A percentile compares a stretch with the other conserved stretches of the same genome.
phyloP scores from a whole-genome alignment of 345 rosid species.

The Linum trigynum region DNA sequence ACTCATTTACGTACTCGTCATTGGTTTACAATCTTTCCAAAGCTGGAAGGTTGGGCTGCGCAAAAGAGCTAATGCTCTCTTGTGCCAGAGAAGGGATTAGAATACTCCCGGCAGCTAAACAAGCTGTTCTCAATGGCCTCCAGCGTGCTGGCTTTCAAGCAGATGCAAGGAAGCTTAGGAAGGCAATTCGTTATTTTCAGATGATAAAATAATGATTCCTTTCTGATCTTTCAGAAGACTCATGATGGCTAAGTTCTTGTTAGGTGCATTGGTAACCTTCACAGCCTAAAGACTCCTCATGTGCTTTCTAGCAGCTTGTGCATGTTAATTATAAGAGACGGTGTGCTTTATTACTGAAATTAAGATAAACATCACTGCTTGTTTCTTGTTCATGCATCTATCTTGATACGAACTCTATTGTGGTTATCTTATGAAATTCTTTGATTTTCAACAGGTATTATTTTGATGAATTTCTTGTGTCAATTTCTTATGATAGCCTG shows the following conservation, averaged over 20 bases:
- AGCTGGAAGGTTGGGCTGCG: conserved; percentile 45
- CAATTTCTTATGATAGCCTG: too few relatives aligned
- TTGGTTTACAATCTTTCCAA: conserved; percentile 77
- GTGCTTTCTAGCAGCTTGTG: background rate
- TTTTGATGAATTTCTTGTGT: too few relatives aligned
- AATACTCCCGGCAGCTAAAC: conserved; percentile 54
- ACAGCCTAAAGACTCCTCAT: background rate
- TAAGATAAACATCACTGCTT: too few relatives aligned
- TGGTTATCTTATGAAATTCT: too few relatives aligned
- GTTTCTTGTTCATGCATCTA: background rate
- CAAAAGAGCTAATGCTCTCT: conserved; percentile 56
- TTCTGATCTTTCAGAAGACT: background rate
- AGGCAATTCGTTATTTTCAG: conserved; percentile 40
- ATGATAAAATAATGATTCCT: conserved; percentile 23
- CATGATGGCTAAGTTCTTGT: background rate
- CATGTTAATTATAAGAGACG: too few relatives aligned
- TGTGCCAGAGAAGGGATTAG: conserved; percentile 52
- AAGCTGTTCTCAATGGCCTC: conserved; percentile 61
- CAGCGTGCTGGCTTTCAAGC: conserved; percentile 37
- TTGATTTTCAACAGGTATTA: too few relatives aligned
- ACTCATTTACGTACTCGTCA: conserved; percentile 66
- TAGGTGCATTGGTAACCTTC: background rate
- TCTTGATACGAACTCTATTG: too few relatives aligned
- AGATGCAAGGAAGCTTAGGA: conserved; percentile 49
- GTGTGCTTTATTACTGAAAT: conserved; percentile 14